These are phyloP conservation scores for Amanita inopinata DNA, from an alignment of 768 basidiomycete species.

Conservation along the genomic window DNA sequence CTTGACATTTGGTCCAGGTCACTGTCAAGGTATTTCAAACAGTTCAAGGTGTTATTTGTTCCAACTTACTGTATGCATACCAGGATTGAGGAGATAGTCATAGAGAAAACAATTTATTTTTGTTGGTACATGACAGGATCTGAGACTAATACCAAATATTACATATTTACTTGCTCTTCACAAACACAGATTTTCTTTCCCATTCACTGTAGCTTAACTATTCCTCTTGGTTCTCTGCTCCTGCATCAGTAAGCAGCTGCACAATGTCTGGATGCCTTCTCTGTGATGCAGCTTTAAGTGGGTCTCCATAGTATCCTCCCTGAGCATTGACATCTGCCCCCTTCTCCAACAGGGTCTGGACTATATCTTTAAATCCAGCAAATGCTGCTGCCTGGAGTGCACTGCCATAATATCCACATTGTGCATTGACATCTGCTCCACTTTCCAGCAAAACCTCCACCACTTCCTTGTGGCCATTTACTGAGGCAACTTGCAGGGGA, in stretches of 20 bases:
- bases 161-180: too few relatives aligned
- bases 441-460: not conserved
- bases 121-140: too few relatives aligned
- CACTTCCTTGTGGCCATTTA: not conserved
- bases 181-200: too few relatives aligned
- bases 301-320: slow-evolving; percentile 4
- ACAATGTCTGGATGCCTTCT: not conserved
- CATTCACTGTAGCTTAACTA: too few relatives aligned
- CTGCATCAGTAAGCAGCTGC: not conserved
- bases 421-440: slow-evolving; percentile 4
- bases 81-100: too few relatives aligned
- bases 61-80: too few relatives aligned
- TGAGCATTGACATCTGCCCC: slow-evolving; percentile 3
- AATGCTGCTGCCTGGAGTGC: slow-evolving; percentile 4
- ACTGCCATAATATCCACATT: not conserved
- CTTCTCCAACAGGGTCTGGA: not conserved
- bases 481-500: not conserved
- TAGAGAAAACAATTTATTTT: too few relatives aligned
- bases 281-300: not conserved
- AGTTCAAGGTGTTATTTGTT: too few relatives aligned
- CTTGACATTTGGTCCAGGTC: too few relatives aligned
- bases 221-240: not conserved
- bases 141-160: too few relatives aligned
- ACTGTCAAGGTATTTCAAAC: too few relatives aligned
- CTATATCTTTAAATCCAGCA: not conserved